Evolutionary conservation across 306 rosid species (phyloP).

Genomic region (Castanea sativa): DNA sequence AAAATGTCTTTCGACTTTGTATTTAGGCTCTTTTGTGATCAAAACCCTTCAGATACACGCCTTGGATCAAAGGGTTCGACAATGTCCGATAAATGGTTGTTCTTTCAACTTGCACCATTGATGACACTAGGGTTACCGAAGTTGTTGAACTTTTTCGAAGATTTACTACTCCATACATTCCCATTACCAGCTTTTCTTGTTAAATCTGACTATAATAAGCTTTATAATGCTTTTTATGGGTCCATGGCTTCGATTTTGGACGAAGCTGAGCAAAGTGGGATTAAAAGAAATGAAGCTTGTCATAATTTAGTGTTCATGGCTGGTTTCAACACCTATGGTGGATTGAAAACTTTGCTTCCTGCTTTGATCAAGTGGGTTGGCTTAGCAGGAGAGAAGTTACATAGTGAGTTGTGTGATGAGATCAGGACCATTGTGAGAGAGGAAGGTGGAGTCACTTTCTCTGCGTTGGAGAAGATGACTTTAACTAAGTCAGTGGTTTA

Average conservation of each 20-base stretch:
- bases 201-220: conserved; percentile 44
- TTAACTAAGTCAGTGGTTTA: conserved; percentile 63
- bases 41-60: conserved; percentile 18
- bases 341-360: conserved; percentile 55
- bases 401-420: conserved; percentile 45
- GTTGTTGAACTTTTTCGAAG: conserved; percentile 44
- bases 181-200: conserved; percentile 47
- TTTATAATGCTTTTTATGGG: conserved; percentile 30
- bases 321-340: conserved; percentile 72
- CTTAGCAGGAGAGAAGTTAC: conserved; percentile 42
- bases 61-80: conserved; percentile 39
- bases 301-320: conserved; percentile 63
- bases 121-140: conserved; percentile 39
- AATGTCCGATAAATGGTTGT: conserved; percentile 42
- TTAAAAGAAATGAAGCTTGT: conserved; percentile 59
- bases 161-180: conserved; percentile 38
- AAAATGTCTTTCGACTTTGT: conserved; percentile 42
- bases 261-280: conserved; percentile 47
- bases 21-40: conserved; percentile 41
- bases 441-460: conserved; percentile 34
- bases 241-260: conserved; percentile 36
- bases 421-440: conserved; percentile 49
- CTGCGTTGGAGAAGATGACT: conserved; percentile 49
- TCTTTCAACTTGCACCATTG: conserved; percentile 50
- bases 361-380: conserved; percentile 63